Percentiles rank a stretch among this genome's conserved stretches.
Conservation (phyloP, 345 rosid species). For the Eucalyptus polybractea region DNA sequence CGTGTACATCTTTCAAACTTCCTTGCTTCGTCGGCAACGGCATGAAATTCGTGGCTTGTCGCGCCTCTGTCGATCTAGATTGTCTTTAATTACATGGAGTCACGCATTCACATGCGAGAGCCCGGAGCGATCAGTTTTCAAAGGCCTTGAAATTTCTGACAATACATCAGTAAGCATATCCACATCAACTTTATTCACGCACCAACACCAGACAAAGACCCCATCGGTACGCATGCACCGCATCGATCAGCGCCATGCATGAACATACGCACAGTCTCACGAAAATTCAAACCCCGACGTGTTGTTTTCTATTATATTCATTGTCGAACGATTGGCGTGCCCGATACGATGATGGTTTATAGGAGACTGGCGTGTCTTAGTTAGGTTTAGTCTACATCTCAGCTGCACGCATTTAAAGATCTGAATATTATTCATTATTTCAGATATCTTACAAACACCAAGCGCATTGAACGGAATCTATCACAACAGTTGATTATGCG, state of each 20-base stretch:
- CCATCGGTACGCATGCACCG: not conserved
- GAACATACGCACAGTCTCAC: not conserved
- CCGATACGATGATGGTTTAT: not conserved
- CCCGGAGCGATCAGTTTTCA: not conserved
- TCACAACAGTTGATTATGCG: too few relatives aligned
- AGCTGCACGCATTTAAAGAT: not conserved
- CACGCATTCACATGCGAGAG: not conserved
- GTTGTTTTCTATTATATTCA: not conserved
- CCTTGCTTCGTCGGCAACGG: not conserved
- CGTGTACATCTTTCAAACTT: not conserved
- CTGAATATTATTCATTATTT: not conserved
- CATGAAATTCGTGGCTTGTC: not conserved
- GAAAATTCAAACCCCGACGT: not conserved
- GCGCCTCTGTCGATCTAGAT: not conserved
- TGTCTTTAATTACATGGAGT: not conserved
- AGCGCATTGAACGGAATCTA: not conserved
- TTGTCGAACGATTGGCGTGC: not conserved
- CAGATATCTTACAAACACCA: accelerated
- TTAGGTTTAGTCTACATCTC: not conserved
- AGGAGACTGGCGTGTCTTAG: not conserved
- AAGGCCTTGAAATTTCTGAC: not conserved
- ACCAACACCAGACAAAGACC: not conserved
- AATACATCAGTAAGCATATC: not conserved
- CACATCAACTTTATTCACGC: not conserved
- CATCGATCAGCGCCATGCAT: not conserved